Evolutionary conservation across 805 yeast genomes (phyloP).

Genomic region (Wickerhamiella bombiphila): DNA sequence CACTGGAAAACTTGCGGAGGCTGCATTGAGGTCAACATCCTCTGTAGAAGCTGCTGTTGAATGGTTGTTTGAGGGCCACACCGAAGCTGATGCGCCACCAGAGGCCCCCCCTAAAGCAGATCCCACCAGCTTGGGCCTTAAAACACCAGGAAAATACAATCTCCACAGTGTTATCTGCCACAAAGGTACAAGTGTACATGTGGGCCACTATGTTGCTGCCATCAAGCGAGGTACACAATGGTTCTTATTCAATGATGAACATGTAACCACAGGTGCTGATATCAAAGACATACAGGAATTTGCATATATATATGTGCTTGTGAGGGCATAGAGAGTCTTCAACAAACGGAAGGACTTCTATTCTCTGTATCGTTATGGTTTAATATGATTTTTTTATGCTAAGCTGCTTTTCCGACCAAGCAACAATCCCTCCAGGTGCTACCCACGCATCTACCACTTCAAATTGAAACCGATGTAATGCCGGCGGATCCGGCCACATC

Average conservation of each 20-base stretch:
- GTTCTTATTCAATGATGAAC: conserved; percentile 82
- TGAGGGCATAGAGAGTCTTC: too few relatives aligned
- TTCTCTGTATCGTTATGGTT: too few relatives aligned
- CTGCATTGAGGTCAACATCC: conserved; percentile 48
- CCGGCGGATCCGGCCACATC: too few relatives aligned
- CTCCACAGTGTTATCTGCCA: conserved; percentile 66
- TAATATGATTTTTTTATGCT: too few relatives aligned
- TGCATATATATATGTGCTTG: conserved; percentile 34
- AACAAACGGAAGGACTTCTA: too few relatives aligned
- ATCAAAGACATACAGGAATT: conserved; percentile 33
- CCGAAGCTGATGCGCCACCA: conserved; percentile 1
- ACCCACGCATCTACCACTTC: too few relatives aligned
- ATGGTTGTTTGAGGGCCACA: conserved; percentile 53
- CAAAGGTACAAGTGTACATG: conserved; percentile 77
- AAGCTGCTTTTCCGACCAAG: too few relatives aligned
- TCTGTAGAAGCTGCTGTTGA: conserved; percentile 71
- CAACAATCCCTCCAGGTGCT: too few relatives aligned
- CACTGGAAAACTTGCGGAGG: conserved; percentile 42
- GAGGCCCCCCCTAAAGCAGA: conserved; percentile 3
- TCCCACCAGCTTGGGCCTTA: background rate
- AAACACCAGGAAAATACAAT: conserved; percentile 25
- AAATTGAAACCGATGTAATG: too few relatives aligned
- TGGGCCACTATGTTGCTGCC: conserved; percentile 85
- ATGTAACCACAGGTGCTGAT: conserved; percentile 44
- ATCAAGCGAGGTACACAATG: conserved; percentile 39